These are phyloP conservation scores for Porogramme epimiltina DNA, from an alignment of 1,284 basidiomycete species.

Conservation along the genomic window DNA sequence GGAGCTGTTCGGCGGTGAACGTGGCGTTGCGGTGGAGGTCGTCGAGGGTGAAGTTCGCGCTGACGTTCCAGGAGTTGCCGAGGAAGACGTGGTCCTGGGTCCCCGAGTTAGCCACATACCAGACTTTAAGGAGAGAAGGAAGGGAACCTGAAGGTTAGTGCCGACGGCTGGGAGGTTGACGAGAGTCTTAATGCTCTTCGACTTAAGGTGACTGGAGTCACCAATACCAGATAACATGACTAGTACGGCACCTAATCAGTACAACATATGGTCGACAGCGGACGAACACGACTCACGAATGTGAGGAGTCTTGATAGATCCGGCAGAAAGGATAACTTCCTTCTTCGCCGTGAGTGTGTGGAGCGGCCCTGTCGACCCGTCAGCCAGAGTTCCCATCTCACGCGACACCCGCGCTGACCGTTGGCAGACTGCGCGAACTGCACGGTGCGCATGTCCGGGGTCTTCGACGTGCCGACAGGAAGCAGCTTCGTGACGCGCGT, in stretches of 20 bases:
- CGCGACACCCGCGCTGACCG: constrained; percentile 10
- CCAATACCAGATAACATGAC: constrained; percentile 25
- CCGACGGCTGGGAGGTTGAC: constrained; percentile 37
- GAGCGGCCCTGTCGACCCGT: background rate
- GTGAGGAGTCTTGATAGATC: constrained; percentile 28
- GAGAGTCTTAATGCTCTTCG: constrained; percentile 26
- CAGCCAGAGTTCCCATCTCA: background rate
- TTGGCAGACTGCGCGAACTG: constrained; percentile 29
- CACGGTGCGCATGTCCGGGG: constrained; percentile 31
- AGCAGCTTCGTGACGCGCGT: constrained; percentile 36
- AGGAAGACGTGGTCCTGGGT: constrained; percentile 33
- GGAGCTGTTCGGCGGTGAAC: constrained; percentile 7
- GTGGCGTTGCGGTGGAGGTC: constrained; percentile 16
- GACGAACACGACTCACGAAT: constrained; percentile 30
- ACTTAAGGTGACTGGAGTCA: constrained; percentile 8
- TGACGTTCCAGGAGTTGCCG: constrained; percentile 18
- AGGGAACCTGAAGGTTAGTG: constrained; percentile 28
- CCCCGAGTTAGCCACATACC: background rate
- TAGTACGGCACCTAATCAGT: too few species aligned
- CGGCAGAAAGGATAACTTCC: constrained; percentile 25
- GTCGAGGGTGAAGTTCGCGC: constrained; percentile 18
- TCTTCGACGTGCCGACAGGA: background rate
- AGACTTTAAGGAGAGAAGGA: background rate
- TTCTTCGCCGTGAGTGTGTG: constrained; percentile 21
- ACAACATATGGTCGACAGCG: too few species aligned